These are phyloP conservation scores for Pulicaria dysenterica DNA, from an alignment of 129 eudicot genomes.

Conservation along the genomic window DNA sequence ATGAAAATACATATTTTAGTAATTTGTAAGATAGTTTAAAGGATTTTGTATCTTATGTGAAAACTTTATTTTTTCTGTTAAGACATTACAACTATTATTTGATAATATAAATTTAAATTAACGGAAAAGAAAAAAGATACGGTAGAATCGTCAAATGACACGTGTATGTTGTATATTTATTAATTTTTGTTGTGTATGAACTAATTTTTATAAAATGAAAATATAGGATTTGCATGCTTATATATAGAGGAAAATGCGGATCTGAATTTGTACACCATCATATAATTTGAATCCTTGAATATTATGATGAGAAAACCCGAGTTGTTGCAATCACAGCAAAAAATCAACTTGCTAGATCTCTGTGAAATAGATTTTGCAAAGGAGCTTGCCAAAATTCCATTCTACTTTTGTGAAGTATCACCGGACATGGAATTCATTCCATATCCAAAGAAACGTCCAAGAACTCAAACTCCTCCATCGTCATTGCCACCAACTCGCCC, in stretches of 20 bases:
- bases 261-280: background rate
- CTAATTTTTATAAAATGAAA: no score
- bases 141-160: no score
- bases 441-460: slow-evolving; percentile 29
- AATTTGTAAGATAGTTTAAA: no score
- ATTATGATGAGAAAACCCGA: slow-evolving; percentile 15
- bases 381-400: slow-evolving; percentile 20
- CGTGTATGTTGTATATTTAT: no score
- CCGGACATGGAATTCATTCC: slow-evolving; percentile 20
- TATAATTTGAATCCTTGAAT: background rate
- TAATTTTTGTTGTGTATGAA: no score
- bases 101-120: no score
- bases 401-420: slow-evolving; percentile 24
- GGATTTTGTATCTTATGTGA: no score
- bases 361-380: slow-evolving; percentile 22
- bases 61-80: no score
- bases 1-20: no score
- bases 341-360: slow-evolving; percentile 10
- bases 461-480: background rate
- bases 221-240: background rate
- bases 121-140: no score
- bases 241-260: slow-evolving; percentile 1
- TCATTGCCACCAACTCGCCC: background rate
- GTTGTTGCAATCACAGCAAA: background rate
- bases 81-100: no score